A percentile compares a stretch with the other conserved stretches of the same genome.
phyloP scores from a whole-genome alignment of 306 rosid species.

The Begonia masoniana region DNA sequence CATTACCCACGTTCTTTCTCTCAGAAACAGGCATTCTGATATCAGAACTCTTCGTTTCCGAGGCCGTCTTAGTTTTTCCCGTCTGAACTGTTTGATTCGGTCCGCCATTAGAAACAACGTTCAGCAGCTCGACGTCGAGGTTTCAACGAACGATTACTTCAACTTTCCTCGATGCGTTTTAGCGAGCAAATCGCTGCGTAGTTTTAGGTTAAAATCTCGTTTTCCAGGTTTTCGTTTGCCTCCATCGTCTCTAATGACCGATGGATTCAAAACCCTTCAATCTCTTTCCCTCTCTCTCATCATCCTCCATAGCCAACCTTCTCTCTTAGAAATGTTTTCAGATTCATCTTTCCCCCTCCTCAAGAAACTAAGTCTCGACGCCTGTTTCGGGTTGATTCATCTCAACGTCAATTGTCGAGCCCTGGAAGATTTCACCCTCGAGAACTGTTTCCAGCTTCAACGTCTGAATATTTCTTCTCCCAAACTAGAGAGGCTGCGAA shows the following conservation, averaged over 20 bases:
- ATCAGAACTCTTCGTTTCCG: conserved; percentile 46
- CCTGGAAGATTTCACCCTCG: conserved; percentile 34
- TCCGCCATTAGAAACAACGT: conserved; percentile 47
- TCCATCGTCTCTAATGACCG: conserved; percentile 40
- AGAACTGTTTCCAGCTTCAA: conserved; percentile 36
- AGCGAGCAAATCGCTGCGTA: conserved; percentile 28
- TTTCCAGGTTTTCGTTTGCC: conserved; percentile 55
- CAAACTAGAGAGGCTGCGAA: conserved; percentile 24
- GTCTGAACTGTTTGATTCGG: conserved; percentile 44
- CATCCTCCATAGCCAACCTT: conserved; percentile 30
- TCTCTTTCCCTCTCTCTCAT: conserved; percentile 33
- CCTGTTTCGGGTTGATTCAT: conserved; percentile 37
- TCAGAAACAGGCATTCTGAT: conserved; percentile 36
- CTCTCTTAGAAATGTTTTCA: conserved; percentile 41
- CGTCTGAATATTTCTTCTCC: conserved; percentile 34
- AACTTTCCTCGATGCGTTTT: conserved; percentile 61
- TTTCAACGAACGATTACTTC: conserved; percentile 39
- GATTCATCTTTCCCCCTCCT: conserved; percentile 40
- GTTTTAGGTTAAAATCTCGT: conserved; percentile 34
- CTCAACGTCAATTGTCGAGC: conserved; percentile 36
- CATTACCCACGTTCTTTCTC: conserved; percentile 35
- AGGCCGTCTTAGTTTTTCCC: conserved; percentile 43
- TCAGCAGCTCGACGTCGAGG: conserved; percentile 48
- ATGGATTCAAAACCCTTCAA: conserved; percentile 39
- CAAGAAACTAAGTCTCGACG: conserved; percentile 32